Evolutionary conservation across 192 early-diverging fungal species (phyloP), one percentile per base, ranked within the genome.

Genomic region (Umbelopsis sp.): DNA sequence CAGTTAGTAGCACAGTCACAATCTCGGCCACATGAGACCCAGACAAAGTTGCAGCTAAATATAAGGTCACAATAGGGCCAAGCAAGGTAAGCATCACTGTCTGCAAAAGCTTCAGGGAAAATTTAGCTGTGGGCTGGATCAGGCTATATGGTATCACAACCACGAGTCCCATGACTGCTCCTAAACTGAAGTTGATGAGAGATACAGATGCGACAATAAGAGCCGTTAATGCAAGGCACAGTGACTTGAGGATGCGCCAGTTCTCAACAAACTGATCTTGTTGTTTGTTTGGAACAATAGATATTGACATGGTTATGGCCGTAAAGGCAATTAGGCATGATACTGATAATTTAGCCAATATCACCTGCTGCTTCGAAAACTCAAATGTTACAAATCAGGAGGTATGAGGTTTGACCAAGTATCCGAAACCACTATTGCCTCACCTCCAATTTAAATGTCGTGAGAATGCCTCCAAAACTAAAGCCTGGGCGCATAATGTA

Each of bases 101-200:
- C 68, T 91, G 78, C 15, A 88, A 52, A 52, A 81, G 49, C 11
- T 77, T 76, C 8, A 74, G 18, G 15, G 45, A 30, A 4, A 46
- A 27, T 22, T 41, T 55, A 5, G 30, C 25, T 15, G 74, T 79
- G 45, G 84, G 81, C 15, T 84, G 79, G 50, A 91, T 86, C 7
- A 87, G 51, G 55, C 85, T 72, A 71, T 88, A 85, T 7, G 92
- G 92, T 13, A 91, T 72, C 2, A 87, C 81, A 7, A 85, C 82
- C 18, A 88, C 65, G 7, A 84, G 75, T 64, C 87, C 89, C 44
- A 86, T 74, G 16, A 71, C 76, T 4, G 91, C 82, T 0, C 88
- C 91, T 64, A 92, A 67, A 73, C 89, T 91, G 73, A 92, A 91
- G 74, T 93, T 93, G 46, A 92, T 81, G 5, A 89, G 82, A 0